These are phyloP conservation scores for Yamadazyma sp. DNA, from an alignment of 805 yeast genomes.

Conservation along the genomic window DNA sequence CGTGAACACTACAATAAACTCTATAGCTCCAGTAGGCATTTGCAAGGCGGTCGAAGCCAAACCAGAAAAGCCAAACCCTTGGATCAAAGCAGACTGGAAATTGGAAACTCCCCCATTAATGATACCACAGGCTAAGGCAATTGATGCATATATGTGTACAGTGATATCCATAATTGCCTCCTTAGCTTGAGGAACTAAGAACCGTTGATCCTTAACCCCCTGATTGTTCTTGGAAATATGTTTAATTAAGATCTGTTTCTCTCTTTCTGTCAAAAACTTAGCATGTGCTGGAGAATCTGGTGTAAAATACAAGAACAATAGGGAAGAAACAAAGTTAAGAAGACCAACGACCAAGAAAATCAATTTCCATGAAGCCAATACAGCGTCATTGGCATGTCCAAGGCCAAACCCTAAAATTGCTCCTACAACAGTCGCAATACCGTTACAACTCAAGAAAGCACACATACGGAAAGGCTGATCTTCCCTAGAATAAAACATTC, in stretches of 20 bases:
- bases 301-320: conserved; percentile 18
- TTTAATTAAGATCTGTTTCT: conserved; percentile 23
- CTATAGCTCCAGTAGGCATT: conserved; percentile 28
- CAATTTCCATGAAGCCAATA: conserved; percentile 26
- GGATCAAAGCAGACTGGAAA: conserved; percentile 27
- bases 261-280: conserved; percentile 32
- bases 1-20: conserved; percentile 25
- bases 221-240: conserved; percentile 23
- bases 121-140: conserved; percentile 31
- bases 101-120: conserved; percentile 29
- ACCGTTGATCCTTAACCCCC: conserved; percentile 25
- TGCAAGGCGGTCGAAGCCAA: conserved; percentile 27
- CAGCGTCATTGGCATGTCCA: conserved; percentile 25
- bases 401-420: conserved; percentile 28
- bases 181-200: conserved; percentile 20
- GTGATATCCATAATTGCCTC: conserved; percentile 23
- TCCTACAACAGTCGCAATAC: conserved; percentile 27
- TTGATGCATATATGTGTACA: conserved; percentile 21
- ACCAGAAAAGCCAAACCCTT: conserved; percentile 33
- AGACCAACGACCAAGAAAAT: conserved; percentile 22
- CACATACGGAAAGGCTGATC: conserved; percentile 37
- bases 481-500: conserved; percentile 47
- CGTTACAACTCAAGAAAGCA: conserved; percentile 27
- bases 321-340: conserved; percentile 21
- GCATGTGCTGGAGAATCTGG: conserved; percentile 31